Evolutionary conservation across 2,329 filamentous ascomycete species (phyloP).

Genomic region (Ascochyta rabiei): DNA sequence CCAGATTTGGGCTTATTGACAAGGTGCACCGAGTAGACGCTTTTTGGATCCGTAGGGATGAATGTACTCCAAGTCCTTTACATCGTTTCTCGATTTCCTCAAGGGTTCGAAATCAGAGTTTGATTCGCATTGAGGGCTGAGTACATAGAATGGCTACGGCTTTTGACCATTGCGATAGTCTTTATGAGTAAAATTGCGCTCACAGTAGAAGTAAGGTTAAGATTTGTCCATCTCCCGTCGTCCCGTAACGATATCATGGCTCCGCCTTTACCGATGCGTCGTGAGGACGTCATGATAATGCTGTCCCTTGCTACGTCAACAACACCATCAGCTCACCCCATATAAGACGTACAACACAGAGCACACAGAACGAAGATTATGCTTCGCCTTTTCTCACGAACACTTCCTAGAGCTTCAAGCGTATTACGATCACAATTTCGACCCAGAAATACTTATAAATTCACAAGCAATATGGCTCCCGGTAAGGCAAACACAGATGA

Average conservation of each 20-base stretch:
- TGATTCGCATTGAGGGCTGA: neutral
- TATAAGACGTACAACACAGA: slow-evolving; percentile 14
- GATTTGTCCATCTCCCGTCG: slow-evolving; percentile 2
- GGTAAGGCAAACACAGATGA: slow-evolving; percentile 48
- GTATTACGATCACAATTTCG: slow-evolving; percentile 16
- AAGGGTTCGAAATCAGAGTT: neutral
- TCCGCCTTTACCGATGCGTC: slow-evolving; percentile 20
- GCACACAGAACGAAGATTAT: slow-evolving; percentile 18
- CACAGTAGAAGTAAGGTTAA: neutral
- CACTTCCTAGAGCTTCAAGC: slow-evolving; percentile 12
- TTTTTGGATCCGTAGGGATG: neutral
- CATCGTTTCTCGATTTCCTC: neutral
- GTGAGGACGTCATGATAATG: slow-evolving; percentile 38
- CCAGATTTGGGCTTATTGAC: neutral
- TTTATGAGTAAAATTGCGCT: neutral
- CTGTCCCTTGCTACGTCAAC: slow-evolving; percentile 25
- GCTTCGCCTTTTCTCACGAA: slow-evolving; percentile 40
- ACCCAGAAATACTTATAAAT: slow-evolving; percentile 24
- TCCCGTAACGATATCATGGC: slow-evolving; percentile 9
- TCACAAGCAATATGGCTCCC: slow-evolving; percentile 40
- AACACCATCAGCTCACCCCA: slow-evolving; percentile 19
- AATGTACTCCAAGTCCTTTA: neutral
- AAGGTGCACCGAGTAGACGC: neutral
- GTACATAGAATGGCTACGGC: neutral
- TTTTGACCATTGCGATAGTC: neutral